Percentiles rank a stretch among this genome's conserved stretches.
These are phyloP conservation scores for Aureobasidium sp. DNA, from an alignment of 2,329 filamentous ascomycete species.

Conservation along the genomic window DNA sequence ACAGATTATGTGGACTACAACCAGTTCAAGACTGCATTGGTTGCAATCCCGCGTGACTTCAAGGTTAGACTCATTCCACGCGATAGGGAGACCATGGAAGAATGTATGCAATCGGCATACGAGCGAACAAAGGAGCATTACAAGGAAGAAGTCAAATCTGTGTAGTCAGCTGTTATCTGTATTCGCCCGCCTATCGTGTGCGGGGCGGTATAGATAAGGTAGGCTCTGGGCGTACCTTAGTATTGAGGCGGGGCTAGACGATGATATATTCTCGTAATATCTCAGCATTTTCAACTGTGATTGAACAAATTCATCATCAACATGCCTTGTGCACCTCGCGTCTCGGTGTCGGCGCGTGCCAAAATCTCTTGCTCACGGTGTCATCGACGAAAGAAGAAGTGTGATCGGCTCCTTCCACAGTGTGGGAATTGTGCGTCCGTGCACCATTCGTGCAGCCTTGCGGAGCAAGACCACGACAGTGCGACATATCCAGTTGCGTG, in stretches of 20 bases:
- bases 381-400: constrained; percentile 36
- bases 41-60: constrained; percentile 52
- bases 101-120: constrained; percentile 36
- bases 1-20: constrained; percentile 57
- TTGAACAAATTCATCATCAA: neutral
- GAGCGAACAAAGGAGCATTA: constrained; percentile 34
- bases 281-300: too few relatives aligned
- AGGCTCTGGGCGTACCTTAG: too few relatives aligned
- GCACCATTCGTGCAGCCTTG: constrained; percentile 30
- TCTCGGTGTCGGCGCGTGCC: neutral
- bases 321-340: constrained; percentile 1
- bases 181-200: neutral
- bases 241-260: too few relatives aligned
- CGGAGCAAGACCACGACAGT: constrained; percentile 29
- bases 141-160: constrained; percentile 4
- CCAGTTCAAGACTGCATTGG: constrained; percentile 49
- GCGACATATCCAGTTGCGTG: constrained; percentile 35
- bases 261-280: too few relatives aligned
- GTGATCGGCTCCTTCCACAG: constrained; percentile 31
- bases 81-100: constrained; percentile 30
- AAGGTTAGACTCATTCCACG: constrained; percentile 48
- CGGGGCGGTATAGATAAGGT: neutral
- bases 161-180: neutral
- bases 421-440: constrained; percentile 33
- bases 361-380: constrained; percentile 30